phyloP scores from a whole-genome alignment of 2,329 filamentous ascomycete species.

The Cytospora schulzeri region DNA sequence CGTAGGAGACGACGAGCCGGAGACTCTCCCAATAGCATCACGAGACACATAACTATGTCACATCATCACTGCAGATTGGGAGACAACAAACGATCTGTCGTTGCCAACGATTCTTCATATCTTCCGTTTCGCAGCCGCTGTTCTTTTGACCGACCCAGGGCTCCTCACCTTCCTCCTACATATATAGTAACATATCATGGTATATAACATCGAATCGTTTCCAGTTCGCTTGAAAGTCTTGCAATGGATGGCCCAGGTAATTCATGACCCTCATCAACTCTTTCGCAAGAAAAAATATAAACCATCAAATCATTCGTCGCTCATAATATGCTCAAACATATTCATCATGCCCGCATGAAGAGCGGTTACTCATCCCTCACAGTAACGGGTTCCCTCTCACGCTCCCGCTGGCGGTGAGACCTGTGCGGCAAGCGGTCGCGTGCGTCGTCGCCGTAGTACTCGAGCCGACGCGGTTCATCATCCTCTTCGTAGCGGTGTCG shows the following conservation, averaged over 20 bases:
- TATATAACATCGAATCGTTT: constrained; percentile 6
- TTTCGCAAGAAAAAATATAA: not conserved
- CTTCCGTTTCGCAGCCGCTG: not conserved
- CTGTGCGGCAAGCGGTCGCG: constrained; percentile 34
- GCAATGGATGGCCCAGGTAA: not conserved
- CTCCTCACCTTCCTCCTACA: not conserved
- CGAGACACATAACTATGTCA: not conserved
- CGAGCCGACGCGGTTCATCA: constrained; percentile 37
- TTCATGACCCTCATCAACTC: not conserved
- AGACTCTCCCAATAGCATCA: not conserved
- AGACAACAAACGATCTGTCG: not conserved
- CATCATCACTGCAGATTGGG: not conserved
- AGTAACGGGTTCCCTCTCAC: constrained; percentile 26
- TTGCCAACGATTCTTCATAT: not conserved
- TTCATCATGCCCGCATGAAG: not conserved
- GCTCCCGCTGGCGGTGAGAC: constrained; percentile 37
- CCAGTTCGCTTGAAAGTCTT: not conserved
- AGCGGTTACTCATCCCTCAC: constrained; percentile 28
- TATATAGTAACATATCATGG: not conserved
- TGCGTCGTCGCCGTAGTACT: constrained; percentile 35
- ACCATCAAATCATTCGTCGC: constrained; percentile 5
- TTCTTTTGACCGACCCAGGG: not conserved
- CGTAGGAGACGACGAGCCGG: not conserved
- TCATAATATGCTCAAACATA: constrained; percentile 4
- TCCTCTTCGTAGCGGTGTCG: constrained; percentile 34